These are phyloP conservation scores for Termitomyces sp. DNA, from an alignment of 768 basidiomycete species.

Conservation along the genomic window DNA sequence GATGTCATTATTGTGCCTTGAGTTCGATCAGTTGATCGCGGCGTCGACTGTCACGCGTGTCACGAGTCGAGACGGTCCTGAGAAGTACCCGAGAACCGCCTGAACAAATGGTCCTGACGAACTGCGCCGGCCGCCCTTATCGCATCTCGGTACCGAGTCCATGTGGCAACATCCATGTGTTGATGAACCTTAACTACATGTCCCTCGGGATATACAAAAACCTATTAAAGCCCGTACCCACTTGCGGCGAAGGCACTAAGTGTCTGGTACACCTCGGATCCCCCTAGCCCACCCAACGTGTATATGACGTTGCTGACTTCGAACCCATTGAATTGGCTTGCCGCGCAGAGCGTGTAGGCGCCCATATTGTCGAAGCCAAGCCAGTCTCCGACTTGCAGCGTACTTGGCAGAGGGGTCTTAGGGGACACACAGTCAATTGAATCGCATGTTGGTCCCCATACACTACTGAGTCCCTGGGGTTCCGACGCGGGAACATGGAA, in stretches of 20 bases:
- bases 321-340: constrained; percentile 94
- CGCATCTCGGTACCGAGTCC: constrained; percentile 28
- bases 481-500: constrained; percentile 49
- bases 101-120: constrained; percentile 17
- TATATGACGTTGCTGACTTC: constrained; percentile 76
- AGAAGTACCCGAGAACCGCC: constrained; percentile 29
- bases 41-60: constrained; percentile 32
- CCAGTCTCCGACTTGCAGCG: constrained; percentile 92
- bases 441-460: constrained; percentile 99
- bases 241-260: constrained; percentile 45
- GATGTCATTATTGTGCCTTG: constrained; percentile 25
- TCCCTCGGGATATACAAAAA: constrained; percentile 1
- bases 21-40: constrained; percentile 27
- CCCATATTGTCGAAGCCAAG: constrained; percentile 98
- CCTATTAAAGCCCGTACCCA: constrained; percentile 29
- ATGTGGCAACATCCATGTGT: constrained; percentile 18
- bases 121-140: constrained; percentile 21
- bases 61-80: constrained; percentile 25
- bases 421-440: constrained; percentile 90
- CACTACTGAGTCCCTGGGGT: constrained; percentile 51
- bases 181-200: constrained; percentile 19
- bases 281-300: constrained; percentile 56
- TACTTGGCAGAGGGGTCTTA: constrained; percentile 53
- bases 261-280: constrained; percentile 44
- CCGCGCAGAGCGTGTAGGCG: constrained; percentile 97